phyloP scores from a whole-genome alignment of 2,329 filamentous ascomycete species.

The Thelonectria discophora region DNA sequence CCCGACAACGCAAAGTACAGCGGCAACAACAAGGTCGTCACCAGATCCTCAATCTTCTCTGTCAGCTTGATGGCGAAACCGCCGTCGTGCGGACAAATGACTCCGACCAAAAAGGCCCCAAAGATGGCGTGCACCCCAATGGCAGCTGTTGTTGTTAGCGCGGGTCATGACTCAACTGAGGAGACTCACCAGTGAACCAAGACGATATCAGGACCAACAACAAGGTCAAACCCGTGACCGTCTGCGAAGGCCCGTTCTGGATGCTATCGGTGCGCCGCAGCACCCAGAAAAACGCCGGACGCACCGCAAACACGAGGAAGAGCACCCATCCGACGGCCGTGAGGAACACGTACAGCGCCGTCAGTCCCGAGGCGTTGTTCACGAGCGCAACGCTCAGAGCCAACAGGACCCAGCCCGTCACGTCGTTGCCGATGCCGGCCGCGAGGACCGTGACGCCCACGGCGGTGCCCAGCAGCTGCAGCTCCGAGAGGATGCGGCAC shows the following conservation, averaged over 20 bases:
- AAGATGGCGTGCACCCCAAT: conserved; percentile 97
- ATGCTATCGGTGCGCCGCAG: conserved; percentile 79
- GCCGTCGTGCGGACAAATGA: conserved; percentile 90
- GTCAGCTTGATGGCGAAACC: conserved; percentile 91
- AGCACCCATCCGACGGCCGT: conserved; percentile 78
- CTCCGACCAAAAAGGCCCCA: conserved; percentile 86
- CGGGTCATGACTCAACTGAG: background rate
- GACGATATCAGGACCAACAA: conserved; percentile 80
- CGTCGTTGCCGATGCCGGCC: conserved; percentile 92
- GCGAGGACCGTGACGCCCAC: conserved; percentile 91
- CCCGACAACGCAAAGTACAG: conserved; percentile 95
- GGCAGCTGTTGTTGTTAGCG: conserved; percentile 52
- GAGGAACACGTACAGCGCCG: conserved; percentile 85
- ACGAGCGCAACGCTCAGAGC: conserved; percentile 93
- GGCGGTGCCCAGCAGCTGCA: conserved; percentile 83
- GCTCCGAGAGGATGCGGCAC: conserved; percentile 90
- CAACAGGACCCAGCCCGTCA: conserved; percentile 79
- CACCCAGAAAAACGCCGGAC: conserved; percentile 78
- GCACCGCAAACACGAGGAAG: conserved; percentile 76
- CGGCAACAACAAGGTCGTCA: conserved; percentile 83
- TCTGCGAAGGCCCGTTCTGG: conserved; percentile 87
- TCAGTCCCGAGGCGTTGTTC: conserved; percentile 83
- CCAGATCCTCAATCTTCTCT: conserved; percentile 93
- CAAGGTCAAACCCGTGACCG: conserved; percentile 83
- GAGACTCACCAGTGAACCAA: conserved; percentile 74